Conservation (phyloP, 768 basidiomycete species). For the Serendipita indica region DNA sequence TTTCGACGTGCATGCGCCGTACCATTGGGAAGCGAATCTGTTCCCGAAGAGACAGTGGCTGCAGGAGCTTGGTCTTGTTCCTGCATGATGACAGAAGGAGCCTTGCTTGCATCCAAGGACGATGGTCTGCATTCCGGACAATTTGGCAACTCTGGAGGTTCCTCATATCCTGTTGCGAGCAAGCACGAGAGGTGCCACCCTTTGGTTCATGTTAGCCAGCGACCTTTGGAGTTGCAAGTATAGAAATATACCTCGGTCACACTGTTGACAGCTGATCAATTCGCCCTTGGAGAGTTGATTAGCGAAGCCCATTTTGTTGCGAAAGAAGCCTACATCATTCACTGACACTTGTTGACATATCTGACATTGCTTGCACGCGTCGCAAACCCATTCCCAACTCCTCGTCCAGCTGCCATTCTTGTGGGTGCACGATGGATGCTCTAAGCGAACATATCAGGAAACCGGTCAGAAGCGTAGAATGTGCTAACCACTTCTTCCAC, state of each 20-base stretch:
- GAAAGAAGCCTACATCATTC: background rate
- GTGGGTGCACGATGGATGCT: slow-evolving; percentile 1
- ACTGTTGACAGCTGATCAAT: slow-evolving; percentile 8
- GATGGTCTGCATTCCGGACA: slow-evolving; percentile 7
- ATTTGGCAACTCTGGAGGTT: slow-evolving; percentile 2
- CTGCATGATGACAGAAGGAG: background rate
- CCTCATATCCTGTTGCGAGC: background rate
- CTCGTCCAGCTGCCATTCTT: background rate
- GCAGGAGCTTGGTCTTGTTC: background rate
- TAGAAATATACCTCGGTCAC: background rate
- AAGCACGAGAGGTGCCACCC: slow-evolving; percentile 3
- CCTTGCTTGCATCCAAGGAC: slow-evolving; percentile 3
- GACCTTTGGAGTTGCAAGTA: background rate
- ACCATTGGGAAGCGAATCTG: background rate
- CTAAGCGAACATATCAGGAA: slow-evolving; percentile 6
- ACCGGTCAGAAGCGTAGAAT: background rate
- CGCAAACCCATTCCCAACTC: slow-evolving; percentile 6
- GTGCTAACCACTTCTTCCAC: slow-evolving; percentile 63
- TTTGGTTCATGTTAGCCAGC: slow-evolving; percentile 3
- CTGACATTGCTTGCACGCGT: slow-evolving; percentile 10
- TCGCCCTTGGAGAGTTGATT: slow-evolving; percentile 1
- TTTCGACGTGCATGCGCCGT: background rate
- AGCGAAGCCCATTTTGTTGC: background rate
- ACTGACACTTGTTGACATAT: slow-evolving; percentile 5
- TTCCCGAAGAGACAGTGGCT: background rate